Evolutionary conservation across 2,329 filamentous ascomycete genomes (phyloP).

Genomic region (Huntiella omanensis): DNA sequence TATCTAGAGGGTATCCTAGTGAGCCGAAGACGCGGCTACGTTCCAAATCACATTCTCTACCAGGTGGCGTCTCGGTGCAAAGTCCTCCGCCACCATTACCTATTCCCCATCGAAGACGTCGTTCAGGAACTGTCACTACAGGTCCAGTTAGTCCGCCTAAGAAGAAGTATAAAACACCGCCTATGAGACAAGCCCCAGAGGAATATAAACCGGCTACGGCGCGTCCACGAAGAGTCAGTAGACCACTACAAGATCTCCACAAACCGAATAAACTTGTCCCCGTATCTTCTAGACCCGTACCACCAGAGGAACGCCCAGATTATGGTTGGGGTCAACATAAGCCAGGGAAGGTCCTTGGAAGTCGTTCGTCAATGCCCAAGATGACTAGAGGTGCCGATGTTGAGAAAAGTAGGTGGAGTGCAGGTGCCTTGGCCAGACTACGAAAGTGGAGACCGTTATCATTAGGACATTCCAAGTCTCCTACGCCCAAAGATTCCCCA

Average conservation of each 20-base stretch:
- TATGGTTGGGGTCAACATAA: slow-evolving; percentile 9
- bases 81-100: too few species aligned
- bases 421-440: slow-evolving; percentile 4
- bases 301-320: slow-evolving; percentile 8
- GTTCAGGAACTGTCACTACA: neutral
- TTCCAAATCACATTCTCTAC: too few species aligned
- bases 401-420: slow-evolving; percentile 11
- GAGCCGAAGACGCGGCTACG: too few species aligned
- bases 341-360: neutral
- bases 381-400: neutral
- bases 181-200: neutral
- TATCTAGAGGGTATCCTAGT: too few species aligned
- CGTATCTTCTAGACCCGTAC: slow-evolving; percentile 5
- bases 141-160: neutral
- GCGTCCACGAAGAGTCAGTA: neutral
- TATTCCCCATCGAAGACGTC: too few species aligned
- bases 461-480: slow-evolving; percentile 1
- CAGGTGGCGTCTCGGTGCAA: too few species aligned
- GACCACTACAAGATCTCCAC: neutral
- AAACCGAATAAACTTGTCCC: slow-evolving; percentile 5
- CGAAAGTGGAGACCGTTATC: slow-evolving; percentile 9
- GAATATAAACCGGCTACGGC: slow-evolving; percentile 1
- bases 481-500: slow-evolving; percentile 4
- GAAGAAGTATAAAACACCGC: neutral
- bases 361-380: neutral